A percentile compares a stretch with the other conserved stretches of the same genome.
Evolutionary conservation across 2,329 filamentous ascomycete species (phyloP).

Genomic region (Claviceps capensis): DNA sequence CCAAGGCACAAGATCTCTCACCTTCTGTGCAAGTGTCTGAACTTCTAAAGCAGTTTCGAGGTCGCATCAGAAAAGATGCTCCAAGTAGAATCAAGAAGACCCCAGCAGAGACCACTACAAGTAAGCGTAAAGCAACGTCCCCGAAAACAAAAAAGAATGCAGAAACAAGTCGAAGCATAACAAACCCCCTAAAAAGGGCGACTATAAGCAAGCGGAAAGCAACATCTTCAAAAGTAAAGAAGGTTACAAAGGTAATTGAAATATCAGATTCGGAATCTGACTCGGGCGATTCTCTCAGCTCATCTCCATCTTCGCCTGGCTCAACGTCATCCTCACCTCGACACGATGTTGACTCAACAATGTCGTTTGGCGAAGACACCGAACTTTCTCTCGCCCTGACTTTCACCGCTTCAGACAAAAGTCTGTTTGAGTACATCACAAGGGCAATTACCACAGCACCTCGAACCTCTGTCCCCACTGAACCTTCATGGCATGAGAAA

Average conservation of each 20-base stretch:
- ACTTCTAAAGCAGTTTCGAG: too few relatives aligned
- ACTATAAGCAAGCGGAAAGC: background rate
- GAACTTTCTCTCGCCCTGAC: constrained; percentile 27
- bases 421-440: constrained; percentile 39
- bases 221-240: constrained; percentile 1
- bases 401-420: constrained; percentile 27
- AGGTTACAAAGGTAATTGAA: constrained; percentile 21
- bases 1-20: too few relatives aligned
- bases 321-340: constrained; percentile 30
- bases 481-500: constrained; percentile 75
- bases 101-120: too few relatives aligned
- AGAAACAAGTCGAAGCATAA: constrained; percentile 5
- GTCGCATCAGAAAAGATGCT: too few relatives aligned
- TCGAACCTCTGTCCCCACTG: constrained; percentile 30
- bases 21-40: too few relatives aligned
- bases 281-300: constrained; percentile 13
- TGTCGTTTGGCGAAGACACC: constrained; percentile 30
- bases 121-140: too few relatives aligned
- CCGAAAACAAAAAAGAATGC: constrained; percentile 18
- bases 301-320: constrained; percentile 23
- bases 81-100: too few relatives aligned
- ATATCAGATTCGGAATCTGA: constrained; percentile 39
- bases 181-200: background rate
- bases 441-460: constrained; percentile 38
- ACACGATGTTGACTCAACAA: constrained; percentile 25